Percentiles rank a stretch among this genome's conserved stretches.
phyloP scores from a whole-genome alignment of 768 basidiomycete species.

The Hirschioporus abietinus region DNA sequence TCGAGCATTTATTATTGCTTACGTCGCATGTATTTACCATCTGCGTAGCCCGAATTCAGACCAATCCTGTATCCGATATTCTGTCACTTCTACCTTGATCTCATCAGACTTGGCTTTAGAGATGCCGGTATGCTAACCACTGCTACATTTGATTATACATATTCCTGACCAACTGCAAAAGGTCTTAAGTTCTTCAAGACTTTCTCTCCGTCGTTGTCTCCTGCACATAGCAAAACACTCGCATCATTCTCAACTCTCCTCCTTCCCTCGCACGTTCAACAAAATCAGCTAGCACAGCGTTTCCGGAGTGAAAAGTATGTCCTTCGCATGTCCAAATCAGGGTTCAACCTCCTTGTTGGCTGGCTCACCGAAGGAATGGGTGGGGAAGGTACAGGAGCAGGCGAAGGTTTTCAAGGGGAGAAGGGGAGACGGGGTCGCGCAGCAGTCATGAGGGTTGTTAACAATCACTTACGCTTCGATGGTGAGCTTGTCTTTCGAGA shows the following conservation, averaged over 20 bases:
- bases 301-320: slow-evolving; percentile 90
- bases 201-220: slow-evolving; percentile 62
- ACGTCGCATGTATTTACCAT: not conserved
- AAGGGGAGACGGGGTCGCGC: slow-evolving; percentile 81
- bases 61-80: slow-evolving; percentile 95
- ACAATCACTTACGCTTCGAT: slow-evolving; percentile 87
- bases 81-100: slow-evolving; percentile 93
- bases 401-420: slow-evolving; percentile 76
- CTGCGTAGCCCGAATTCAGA: slow-evolving; percentile 78
- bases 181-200: slow-evolving; percentile 70
- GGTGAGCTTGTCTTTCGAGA: slow-evolving; percentile 42
- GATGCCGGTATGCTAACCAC: slow-evolving; percentile 65
- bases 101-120: slow-evolving; percentile 85
- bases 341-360: slow-evolving; percentile 86
- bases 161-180: slow-evolving; percentile 25
- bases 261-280: slow-evolving; percentile 78
- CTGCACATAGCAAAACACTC: slow-evolving; percentile 62
- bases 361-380: slow-evolving; percentile 95
- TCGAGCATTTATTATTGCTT: not conserved
- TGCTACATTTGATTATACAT: slow-evolving; percentile 10
- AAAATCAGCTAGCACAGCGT: slow-evolving; percentile 75
- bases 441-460: slow-evolving; percentile 89
- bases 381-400: slow-evolving; percentile 76
- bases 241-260: slow-evolving; percentile 77
- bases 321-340: slow-evolving; percentile 84